phyloP scores from a whole-genome alignment of 371 early-diverging fungal genomes.

The Blakeslea trispora region DNA sequence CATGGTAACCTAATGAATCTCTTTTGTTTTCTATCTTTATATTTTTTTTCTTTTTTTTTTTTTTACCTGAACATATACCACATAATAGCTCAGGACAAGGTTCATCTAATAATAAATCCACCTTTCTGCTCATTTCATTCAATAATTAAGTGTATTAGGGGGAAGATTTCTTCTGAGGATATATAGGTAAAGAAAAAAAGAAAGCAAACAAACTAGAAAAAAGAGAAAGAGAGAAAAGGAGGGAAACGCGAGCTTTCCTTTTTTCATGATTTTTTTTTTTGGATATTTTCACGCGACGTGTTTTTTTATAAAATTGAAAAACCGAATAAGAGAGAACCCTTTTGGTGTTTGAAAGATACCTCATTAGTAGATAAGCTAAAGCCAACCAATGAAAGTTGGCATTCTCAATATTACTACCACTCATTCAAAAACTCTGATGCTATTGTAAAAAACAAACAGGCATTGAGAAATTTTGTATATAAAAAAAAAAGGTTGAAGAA shows the following conservation, averaged over 20 bases:
- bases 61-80: conserved; percentile 47
- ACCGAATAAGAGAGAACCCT: not conserved
- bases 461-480: too few species aligned
- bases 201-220: too few species aligned
- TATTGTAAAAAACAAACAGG: too few species aligned
- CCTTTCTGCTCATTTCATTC: conserved; percentile 20
- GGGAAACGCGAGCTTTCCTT: conserved; percentile 7
- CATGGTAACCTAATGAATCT: too few species aligned
- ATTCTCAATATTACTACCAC: too few species aligned
- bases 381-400: too few species aligned
- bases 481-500: too few species aligned
- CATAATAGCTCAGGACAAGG: conserved; percentile 50
- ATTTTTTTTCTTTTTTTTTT: not conserved
- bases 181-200: not conserved
- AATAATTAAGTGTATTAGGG: too few species aligned
- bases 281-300: not conserved
- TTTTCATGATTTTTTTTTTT: not conserved
- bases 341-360: too few species aligned
- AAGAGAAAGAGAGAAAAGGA: conserved; percentile 15
- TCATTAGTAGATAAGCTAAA: too few species aligned
- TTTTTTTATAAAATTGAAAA: not conserved
- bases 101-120: conserved; percentile 38
- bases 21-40: not conserved
- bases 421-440: too few species aligned
- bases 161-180: too few species aligned